These are phyloP conservation scores for Cyclospora cayetanensis DNA, from an alignment of 169 alveolate genomes.

Conservation along the genomic window DNA sequence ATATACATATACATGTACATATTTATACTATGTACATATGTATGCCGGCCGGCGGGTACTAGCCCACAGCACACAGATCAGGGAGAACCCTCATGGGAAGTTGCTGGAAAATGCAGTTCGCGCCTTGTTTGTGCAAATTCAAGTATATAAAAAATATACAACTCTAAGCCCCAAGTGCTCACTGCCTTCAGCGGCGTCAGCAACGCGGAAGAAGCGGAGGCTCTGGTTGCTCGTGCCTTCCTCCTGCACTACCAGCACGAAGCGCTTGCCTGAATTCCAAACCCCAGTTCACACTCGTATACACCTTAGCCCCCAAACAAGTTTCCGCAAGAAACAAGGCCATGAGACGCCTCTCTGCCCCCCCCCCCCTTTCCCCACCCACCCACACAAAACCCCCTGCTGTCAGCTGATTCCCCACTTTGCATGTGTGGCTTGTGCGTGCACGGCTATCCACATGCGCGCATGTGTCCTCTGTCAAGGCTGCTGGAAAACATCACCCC, in stretches of 20 bases:
- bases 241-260: conserved; percentile 89
- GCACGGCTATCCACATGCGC: no score
- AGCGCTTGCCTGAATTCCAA: conserved; percentile 82
- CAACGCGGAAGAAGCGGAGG: conserved; percentile 88
- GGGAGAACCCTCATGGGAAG: not conserved
- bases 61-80: not conserved
- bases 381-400: no score
- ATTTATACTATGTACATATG: not conserved
- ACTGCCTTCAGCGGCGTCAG: conserved; percentile 82
- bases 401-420: no score
- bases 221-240: conserved; percentile 87
- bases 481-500: not conserved
- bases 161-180: not conserved
- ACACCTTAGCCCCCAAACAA: conserved; percentile 12
- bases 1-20: not conserved
- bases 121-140: no score
- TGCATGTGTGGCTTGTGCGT: no score
- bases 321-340: not conserved
- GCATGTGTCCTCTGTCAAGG: not conserved
- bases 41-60: not conserved
- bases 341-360: no score
- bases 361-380: no score
- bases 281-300: no score
- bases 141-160: no score
- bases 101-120: no score